Base-by-base conservation (phyloP, 371 early-diverging fungal species). In the Apophysomyces ossiformis region DNA sequence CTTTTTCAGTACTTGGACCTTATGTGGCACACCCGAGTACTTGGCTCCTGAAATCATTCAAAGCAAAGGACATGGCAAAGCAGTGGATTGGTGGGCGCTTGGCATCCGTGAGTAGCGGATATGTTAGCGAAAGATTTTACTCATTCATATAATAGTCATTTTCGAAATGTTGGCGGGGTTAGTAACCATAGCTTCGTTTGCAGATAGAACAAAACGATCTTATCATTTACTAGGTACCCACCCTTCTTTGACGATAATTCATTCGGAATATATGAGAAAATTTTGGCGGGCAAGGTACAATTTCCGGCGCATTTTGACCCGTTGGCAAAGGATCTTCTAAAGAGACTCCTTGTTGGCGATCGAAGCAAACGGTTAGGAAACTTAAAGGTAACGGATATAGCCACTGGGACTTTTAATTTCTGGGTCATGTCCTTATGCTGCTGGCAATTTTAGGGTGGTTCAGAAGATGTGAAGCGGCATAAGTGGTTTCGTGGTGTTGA, bases 21-120 rank as follows among this genome's bases (percentile, higher is more conserved):
- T 96, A 26, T 99, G 99, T 75, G 99, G 99, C 9, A 99, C 99
- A 37, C 99, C 99, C 15, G 99, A 98, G 79, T 99, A 99, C 72
- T 74, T 93, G 67, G 97, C 99, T 6, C 99, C 99, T 4, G 99
- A 99, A 78, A 98, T 99, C 65, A 96, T 99, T 75, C 93, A 95
- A 76, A 93, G 95, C 59, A 93, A 95, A 81, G 98, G 96, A 36
- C 98, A 99, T 74, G 95, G 96, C 18, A 91, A 92, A 74, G 94
- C 96, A 7, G 99, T 96, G 4, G 99, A 99, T 81, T 97, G 96
- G 95, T 99, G 97, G 95, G 96, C 99, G 6, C 81, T 99, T 54
- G 99, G 99, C 35, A 90, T 99, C 50, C 83, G 54, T 50, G 54
- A 50, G 54, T 50, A 50, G 54, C 35, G 16, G 41, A 41, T 41